phyloP scores from a whole-genome alignment of 2,329 filamentous ascomycete genomes.

The Apiospora marii region DNA sequence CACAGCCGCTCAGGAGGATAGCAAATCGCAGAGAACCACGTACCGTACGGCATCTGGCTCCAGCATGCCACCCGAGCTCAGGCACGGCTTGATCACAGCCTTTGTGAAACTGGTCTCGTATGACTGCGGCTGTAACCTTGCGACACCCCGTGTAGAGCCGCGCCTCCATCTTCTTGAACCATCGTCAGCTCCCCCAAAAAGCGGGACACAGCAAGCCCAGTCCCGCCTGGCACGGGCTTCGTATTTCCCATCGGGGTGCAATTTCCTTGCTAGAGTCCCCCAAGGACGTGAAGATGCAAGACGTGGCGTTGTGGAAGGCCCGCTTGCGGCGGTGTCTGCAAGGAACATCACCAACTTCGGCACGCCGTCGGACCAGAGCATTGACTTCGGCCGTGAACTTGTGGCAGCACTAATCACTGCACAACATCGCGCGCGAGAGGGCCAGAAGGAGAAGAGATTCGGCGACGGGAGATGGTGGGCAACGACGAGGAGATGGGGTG shows the following conservation, averaged over 20 bases:
- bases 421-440: slow-evolving; percentile 68
- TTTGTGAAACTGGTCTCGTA: slow-evolving; percentile 72
- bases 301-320: slow-evolving; percentile 67
- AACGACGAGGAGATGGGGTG: slow-evolving; percentile 67
- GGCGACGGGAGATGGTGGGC: slow-evolving; percentile 70
- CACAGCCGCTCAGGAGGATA: slow-evolving; percentile 27
- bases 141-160: slow-evolving; percentile 64
- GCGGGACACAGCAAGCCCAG: slow-evolving; percentile 18
- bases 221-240: slow-evolving; percentile 42
- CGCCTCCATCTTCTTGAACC: slow-evolving; percentile 59
- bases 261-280: slow-evolving; percentile 68
- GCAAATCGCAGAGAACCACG: slow-evolving; percentile 35
- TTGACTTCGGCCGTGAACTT: slow-evolving; percentile 69
- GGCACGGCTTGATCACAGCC: slow-evolving; percentile 63
- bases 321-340: slow-evolving; percentile 66
- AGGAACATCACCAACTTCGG: slow-evolving; percentile 62
- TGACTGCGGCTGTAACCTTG: slow-evolving; percentile 70
- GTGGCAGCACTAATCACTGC: slow-evolving; percentile 68
- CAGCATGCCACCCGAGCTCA: slow-evolving; percentile 66
- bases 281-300: slow-evolving; percentile 67
- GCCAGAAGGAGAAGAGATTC: slow-evolving; percentile 61
- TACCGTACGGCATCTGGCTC: slow-evolving; percentile 59
- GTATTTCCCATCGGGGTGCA: slow-evolving; percentile 65
- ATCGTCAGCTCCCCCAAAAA: slow-evolving; percentile 26
- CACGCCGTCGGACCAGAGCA: slow-evolving; percentile 60